Evolutionary conservation across 2,329 filamentous ascomycete genomes (phyloP), one percentile per base, ranked within the genome.

Genomic region (Alternaria dauci): DNA sequence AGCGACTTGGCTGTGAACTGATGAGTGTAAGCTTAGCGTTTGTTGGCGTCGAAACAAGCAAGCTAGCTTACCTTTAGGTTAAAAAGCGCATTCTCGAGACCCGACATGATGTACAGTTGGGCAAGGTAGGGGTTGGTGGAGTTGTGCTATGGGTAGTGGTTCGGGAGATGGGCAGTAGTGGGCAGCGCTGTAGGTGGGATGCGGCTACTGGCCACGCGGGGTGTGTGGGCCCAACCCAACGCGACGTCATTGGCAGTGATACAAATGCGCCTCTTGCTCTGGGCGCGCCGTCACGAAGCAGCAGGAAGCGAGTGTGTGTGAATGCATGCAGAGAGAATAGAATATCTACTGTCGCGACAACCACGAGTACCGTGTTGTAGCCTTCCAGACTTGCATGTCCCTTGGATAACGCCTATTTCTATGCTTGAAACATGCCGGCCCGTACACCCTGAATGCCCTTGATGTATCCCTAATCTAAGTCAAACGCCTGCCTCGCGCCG

Each of bases 1-100:
- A 89, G 83, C 78, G 87, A 85, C 76, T 88, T 88, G 52, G 86
- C 83, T 34, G 86, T 88, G 79, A 88, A 87, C 86, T 87, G 68
- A 32, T 39, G 46, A 38, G 36, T 30, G 70, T 79, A 59, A 77
- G 74, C 60, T 57, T 48, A 42, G 32, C 44, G 52, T 25, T 36
- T 36, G 32, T 39, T 36, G 46, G 61, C 54, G 39, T 4, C 25
- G 12, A 14, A n/a, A 23, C 26, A 25, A 34, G 48, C 26, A 25
- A 34, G 48, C 18, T 20, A 50, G 62, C 75, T 43, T 61, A 86
- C 86, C 81, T 88, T 88, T 62, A 88, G 80, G 73, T 88, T 87
- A 79, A 88, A 87, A 41, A 88, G 82, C 25, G 86, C 85, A 72
- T 87, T 87, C 74, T 88, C 86, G 58, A 88, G 82, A 62, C 86